These are phyloP conservation scores for Brasenia schreberi DNA, from an alignment of 164 flowering plant genomes.

Conservation along the genomic window DNA sequence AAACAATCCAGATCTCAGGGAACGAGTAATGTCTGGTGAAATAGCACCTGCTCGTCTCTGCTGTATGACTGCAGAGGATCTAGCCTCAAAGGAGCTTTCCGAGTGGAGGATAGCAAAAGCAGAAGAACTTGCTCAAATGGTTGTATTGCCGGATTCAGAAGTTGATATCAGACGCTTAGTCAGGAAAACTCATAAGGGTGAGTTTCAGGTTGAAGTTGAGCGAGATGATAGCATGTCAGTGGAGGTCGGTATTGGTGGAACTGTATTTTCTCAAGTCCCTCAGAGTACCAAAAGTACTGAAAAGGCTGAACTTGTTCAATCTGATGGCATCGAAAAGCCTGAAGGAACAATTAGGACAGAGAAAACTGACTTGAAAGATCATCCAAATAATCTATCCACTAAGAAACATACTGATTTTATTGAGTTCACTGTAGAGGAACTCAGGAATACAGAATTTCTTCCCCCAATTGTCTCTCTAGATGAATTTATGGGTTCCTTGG, in stretches of 20 bases:
- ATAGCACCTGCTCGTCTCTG: conserved; percentile 76
- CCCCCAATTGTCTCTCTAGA: conserved; percentile 94
- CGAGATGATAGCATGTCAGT: conserved; percentile 43
- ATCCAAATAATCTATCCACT: background rate
- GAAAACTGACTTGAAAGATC: background rate
- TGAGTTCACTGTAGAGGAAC: conserved; percentile 26
- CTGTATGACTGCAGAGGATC: conserved; percentile 95
- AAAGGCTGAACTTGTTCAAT: conserved; percentile 3
- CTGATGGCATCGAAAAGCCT: conserved; percentile 26
- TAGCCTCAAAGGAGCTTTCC: conserved; percentile 95
- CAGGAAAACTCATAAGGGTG: conserved; percentile 95
- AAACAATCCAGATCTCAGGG: conserved; percentile 85
- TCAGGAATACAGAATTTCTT: conserved; percentile 71
- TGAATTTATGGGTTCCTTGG: conserved; percentile 89
- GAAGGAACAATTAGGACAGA: conserved; percentile 14
- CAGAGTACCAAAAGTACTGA: conserved; percentile 18
- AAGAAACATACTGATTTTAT: background rate
- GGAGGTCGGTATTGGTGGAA: conserved; percentile 54
- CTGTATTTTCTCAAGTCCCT: conserved; percentile 17
- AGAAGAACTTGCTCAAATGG: conserved; percentile 89
- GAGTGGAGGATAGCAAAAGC: conserved; percentile 98
- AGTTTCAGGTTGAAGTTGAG: conserved; percentile 80
- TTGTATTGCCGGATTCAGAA: conserved; percentile 75
- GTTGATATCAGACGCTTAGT: conserved; percentile 90
- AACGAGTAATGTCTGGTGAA: conserved; percentile 78